Evolutionary conservation across 2,329 filamentous ascomycete species (phyloP).

Genomic region (Gnomoniopsis sp.): DNA sequence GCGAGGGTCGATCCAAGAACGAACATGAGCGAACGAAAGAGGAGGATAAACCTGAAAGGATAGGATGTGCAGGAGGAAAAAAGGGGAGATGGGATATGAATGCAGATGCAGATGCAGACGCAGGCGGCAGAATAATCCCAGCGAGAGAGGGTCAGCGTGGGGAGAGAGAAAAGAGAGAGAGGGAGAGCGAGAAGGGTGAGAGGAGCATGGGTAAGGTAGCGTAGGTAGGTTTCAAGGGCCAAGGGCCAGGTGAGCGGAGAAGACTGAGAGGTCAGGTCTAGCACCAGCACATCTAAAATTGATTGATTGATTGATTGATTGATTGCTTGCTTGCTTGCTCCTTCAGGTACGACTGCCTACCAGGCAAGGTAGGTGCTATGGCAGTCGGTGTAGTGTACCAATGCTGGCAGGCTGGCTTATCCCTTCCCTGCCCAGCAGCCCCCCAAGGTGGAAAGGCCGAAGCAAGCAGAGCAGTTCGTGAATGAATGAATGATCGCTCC

Average conservation of each 20-base stretch:
- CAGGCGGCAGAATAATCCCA: not conserved
- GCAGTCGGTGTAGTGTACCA: too few relatives aligned
- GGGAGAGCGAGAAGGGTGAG: slow-evolving; percentile 24
- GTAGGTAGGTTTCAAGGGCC: not conserved
- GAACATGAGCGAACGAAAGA: slow-evolving; percentile 22
- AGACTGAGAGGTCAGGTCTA: not conserved
- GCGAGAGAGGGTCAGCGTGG: slow-evolving; percentile 5
- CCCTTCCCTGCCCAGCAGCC: too few relatives aligned
- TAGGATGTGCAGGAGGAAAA: slow-evolving; percentile 25
- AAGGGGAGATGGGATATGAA: slow-evolving; percentile 27
- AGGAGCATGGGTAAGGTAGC: not conserved
- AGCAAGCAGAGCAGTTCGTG: too few relatives aligned
- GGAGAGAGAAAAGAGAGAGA: slow-evolving; percentile 30
- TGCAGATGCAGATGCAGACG: slow-evolving; percentile 33
- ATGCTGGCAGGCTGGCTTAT: not conserved
- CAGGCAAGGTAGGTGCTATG: not conserved
- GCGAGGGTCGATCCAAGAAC: slow-evolving; percentile 25
- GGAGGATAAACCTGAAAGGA: slow-evolving; percentile 23
- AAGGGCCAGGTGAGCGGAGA: not conserved
- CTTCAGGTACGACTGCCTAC: too few relatives aligned
- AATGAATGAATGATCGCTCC: too few relatives aligned
- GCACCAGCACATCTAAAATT: not conserved
- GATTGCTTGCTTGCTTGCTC: too few relatives aligned
- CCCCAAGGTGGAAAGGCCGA: not conserved
- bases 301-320: not conserved